phyloP scores from a whole-genome alignment of 1,284 basidiomycete species.

The Peniophora sp. region DNA sequence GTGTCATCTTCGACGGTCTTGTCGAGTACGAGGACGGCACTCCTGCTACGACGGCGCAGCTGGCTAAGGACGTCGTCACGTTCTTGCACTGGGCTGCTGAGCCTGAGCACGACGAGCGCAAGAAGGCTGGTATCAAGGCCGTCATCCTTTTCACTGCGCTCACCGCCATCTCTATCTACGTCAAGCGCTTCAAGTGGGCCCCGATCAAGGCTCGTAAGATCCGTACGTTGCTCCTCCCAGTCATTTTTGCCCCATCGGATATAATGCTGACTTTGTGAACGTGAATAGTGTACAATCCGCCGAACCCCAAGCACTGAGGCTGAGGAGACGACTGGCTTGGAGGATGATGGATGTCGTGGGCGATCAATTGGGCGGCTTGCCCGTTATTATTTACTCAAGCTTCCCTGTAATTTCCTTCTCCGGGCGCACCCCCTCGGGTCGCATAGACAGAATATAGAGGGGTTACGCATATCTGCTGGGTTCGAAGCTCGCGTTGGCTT shows the following conservation, averaged over 20 bases:
- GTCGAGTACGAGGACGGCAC: slow-evolving; percentile 97
- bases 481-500: too few species aligned
- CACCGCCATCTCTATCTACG: slow-evolving; percentile 76
- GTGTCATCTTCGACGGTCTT: slow-evolving; percentile 90
- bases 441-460: too few species aligned
- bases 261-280: slow-evolving; percentile 10
- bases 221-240: slow-evolving; percentile 38
- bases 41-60: slow-evolving; percentile 95
- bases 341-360: too few species aligned
- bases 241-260: not conserved
- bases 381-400: too few species aligned
- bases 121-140: slow-evolving; percentile 93
- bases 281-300: slow-evolving; percentile 44
- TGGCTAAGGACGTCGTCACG: slow-evolving; percentile 97
- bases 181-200: slow-evolving; percentile 95
- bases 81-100: slow-evolving; percentile 96
- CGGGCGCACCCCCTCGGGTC: too few species aligned
- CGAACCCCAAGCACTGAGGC: slow-evolving; percentile 27
- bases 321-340: too few species aligned
- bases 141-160: slow-evolving; percentile 85
- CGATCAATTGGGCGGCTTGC: not conserved
- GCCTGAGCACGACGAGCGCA: slow-evolving; percentile 96
- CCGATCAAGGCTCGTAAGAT: slow-evolving; percentile 91
- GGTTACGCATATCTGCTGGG: too few species aligned
- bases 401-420: too few species aligned